phyloP scores from a whole-genome alignment of 2,329 filamentous ascomycete genomes.

The Diplodia mutila region DNA sequence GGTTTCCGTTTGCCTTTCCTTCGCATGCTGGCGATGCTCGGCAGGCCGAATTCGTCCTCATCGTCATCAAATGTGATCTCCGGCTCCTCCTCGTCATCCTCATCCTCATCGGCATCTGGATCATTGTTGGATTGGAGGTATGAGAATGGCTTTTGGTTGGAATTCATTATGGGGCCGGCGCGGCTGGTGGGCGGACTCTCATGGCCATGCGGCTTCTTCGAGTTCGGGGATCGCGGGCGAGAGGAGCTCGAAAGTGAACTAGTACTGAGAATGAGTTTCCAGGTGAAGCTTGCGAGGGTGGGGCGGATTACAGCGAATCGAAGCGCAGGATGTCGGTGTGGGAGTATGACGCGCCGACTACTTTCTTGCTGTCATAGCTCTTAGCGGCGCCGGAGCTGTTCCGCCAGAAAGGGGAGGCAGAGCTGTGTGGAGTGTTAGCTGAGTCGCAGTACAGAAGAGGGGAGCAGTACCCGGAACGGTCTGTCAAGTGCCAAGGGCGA shows the following conservation, averaged over 20 bases:
- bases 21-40: constrained; percentile 89
- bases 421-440: constrained; percentile 55
- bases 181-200: constrained; percentile 59
- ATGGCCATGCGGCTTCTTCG: constrained; percentile 58
- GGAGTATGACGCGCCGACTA: constrained; percentile 94
- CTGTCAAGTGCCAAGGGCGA: constrained; percentile 14
- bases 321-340: constrained; percentile 94
- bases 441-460: not conserved
- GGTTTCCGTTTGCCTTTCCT: constrained; percentile 62
- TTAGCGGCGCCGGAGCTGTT: constrained; percentile 52
- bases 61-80: constrained; percentile 84
- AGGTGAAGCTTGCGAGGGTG: not conserved
- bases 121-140: constrained; percentile 81
- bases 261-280: constrained; percentile 3
- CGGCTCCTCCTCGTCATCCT: constrained; percentile 61
- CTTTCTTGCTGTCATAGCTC: constrained; percentile 63
- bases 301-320: constrained; percentile 68
- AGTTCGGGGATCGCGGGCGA: constrained; percentile 74
- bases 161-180: constrained; percentile 57
- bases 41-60: constrained; percentile 93
- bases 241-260: constrained; percentile 45
- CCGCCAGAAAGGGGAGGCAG: constrained; percentile 87
- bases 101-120: constrained; percentile 69
- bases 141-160: constrained; percentile 69
- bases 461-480: constrained; percentile 33